Evolutionary conservation across 2,329 filamentous ascomycete species (phyloP), one percentile per base, ranked within the genome.

Genomic region (Fusarium sp.): DNA sequence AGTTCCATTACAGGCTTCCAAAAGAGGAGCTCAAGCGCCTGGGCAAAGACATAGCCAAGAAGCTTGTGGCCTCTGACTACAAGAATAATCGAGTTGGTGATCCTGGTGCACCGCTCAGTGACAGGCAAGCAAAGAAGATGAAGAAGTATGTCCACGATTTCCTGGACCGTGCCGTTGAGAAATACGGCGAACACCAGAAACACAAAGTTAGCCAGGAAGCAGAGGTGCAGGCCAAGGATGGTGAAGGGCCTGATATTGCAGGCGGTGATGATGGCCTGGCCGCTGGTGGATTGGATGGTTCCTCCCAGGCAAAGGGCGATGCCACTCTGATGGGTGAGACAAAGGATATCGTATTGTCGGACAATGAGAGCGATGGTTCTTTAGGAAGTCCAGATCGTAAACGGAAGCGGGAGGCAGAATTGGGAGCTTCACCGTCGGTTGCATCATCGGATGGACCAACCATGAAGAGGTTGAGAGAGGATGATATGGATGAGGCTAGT

Each of bases 41-140:
- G 43, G 82, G 81, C 51, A 86, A 88, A 68, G 83, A 89, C 74
- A 84, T 94, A 42, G 88, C 88, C 53, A 97, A 97, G 77, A 96
- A 94, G 75, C 84, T 98, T 13, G 93, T 97, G 17, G 86, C 91
- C 15, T 95, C 92, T 0, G 94, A 98, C 74, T 97, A 91, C 78
- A 96, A 96, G 74, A 90, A 94, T 71, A 86, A 88, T 43, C 88
- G 92, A n/a, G 93, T 97, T 9, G 84, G 86, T 41, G 89, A 97
- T 70, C 94, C 93, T 0, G 91, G 86, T 11, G 72, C 73, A n/a
- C 69, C 73, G 44, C 88, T 97, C 63, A 85, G 84, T 25, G 84
- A 90, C 32, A 93, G 92, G 72, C 91, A 95, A 69, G 85, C 89
- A 68, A 89, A 88, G 72, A 92, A 93, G 63, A 86, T 97, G 56